Evolutionary conservation across 1,139 yeast species (phyloP).

Genomic region (Hyphopichia khmerensis): DNA sequence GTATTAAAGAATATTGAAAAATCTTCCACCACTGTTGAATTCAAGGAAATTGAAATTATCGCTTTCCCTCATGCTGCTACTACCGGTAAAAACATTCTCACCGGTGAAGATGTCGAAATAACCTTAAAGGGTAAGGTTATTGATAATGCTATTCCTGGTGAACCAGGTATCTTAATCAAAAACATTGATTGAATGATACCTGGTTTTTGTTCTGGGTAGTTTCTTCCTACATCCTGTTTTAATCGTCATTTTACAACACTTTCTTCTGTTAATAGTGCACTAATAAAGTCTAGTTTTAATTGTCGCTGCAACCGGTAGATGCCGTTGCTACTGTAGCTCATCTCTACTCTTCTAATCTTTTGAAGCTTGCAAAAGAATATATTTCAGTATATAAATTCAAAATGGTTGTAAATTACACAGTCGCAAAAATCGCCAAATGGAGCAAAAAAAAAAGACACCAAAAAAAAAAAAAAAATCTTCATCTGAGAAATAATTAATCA

Average conservation of each 20-base stretch:
- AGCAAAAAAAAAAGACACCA: neutral
- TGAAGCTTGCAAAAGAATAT: no score
- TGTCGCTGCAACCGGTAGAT: no score
- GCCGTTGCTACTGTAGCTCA: no score
- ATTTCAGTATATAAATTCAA: no score
- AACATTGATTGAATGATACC: constrained; percentile 38
- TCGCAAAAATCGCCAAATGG: neutral
- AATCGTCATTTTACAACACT: neutral
- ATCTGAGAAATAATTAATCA: neutral
- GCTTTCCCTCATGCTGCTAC: constrained; percentile 63
- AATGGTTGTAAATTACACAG: constrained; percentile 1
- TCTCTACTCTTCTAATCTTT: no score
- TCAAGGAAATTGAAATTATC: constrained; percentile 51
- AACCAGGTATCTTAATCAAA: constrained; percentile 79
- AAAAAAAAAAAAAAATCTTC: neutral
- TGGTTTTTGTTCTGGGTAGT: neutral
- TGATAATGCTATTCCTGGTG: constrained; percentile 88
- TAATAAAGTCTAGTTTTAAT: neutral
- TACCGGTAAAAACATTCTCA: constrained; percentile 60
- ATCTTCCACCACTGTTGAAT: constrained; percentile 63
- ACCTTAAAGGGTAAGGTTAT: constrained; percentile 63
- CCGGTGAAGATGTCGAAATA: constrained; percentile 72
- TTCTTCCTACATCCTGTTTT: neutral
- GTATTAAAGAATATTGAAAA: constrained; percentile 55
- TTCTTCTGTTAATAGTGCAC: neutral